phyloP scores from a whole-genome alignment of 1,284 basidiomycete species.

The Trametes polyzona region DNA sequence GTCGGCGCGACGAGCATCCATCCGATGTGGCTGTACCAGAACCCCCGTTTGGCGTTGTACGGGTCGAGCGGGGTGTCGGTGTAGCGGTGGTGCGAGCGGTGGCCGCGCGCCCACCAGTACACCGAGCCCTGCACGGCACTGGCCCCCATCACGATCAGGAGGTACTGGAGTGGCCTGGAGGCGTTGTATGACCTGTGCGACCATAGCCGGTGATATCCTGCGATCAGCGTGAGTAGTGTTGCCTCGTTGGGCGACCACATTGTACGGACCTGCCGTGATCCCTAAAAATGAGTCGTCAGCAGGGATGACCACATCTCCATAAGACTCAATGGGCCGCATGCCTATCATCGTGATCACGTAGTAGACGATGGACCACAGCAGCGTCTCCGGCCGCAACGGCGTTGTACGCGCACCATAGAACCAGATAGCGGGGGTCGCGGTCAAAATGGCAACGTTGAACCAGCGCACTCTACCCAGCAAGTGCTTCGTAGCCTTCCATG shows the following conservation, averaged over 20 bases:
- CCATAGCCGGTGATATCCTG: slow-evolving; percentile 91
- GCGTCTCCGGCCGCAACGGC: slow-evolving; percentile 47
- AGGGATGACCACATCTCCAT: neutral
- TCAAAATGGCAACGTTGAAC: slow-evolving; percentile 45
- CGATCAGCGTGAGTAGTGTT: slow-evolving; percentile 8
- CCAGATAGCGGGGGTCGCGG: slow-evolving; percentile 52
- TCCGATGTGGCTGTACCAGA: slow-evolving; percentile 85
- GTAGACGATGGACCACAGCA: slow-evolving; percentile 50
- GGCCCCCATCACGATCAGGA: slow-evolving; percentile 78
- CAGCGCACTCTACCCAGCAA: slow-evolving; percentile 19
- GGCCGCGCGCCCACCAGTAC: slow-evolving; percentile 91
- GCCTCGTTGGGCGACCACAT: neutral
- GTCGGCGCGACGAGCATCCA: slow-evolving; percentile 90
- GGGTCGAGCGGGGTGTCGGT: slow-evolving; percentile 93
- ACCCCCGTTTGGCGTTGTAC: slow-evolving; percentile 83
- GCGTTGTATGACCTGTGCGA: slow-evolving; percentile 91
- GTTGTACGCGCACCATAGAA: slow-evolving; percentile 54
- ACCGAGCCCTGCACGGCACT: slow-evolving; percentile 91
- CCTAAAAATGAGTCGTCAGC: slow-evolving; percentile 19
- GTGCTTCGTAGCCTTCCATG: neutral
- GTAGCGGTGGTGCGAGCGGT: slow-evolving; percentile 88
- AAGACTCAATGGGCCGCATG: slow-evolving; percentile 13
- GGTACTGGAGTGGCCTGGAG: slow-evolving; percentile 71
- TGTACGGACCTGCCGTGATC: slow-evolving; percentile 32
- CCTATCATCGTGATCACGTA: slow-evolving; percentile 65